Evolutionary conservation across 2,329 filamentous ascomycete genomes (phyloP).

Genomic region (Diplodia intermedia): DNA sequence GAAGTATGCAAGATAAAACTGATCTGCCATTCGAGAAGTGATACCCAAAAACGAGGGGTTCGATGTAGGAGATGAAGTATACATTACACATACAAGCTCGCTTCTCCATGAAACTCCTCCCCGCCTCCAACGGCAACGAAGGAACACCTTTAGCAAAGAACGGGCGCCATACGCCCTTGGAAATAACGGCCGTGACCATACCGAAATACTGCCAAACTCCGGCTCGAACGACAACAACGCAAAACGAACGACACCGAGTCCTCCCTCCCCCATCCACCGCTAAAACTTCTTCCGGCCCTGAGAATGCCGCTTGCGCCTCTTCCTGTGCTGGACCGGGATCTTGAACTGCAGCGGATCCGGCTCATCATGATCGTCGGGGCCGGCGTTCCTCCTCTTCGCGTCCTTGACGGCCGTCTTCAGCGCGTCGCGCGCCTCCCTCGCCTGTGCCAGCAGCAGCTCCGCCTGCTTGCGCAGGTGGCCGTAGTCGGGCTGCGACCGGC

Average conservation of each 20-base stretch:
- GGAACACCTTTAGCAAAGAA: not conserved
- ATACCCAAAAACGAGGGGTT: not conserved
- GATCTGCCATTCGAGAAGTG: not conserved
- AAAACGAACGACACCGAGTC: no score
- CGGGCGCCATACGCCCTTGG: not conserved
- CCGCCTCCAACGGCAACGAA: not conserved
- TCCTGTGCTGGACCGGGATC: not conserved
- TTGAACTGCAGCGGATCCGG: constrained; percentile 3
- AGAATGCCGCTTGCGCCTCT: not conserved
- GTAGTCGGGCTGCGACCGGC: constrained; percentile 22
- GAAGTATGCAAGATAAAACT: not conserved
- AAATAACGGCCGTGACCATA: not conserved
- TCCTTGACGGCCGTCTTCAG: constrained; percentile 21
- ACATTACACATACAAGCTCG: not conserved
- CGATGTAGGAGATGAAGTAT: not conserved
- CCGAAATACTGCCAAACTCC: constrained; percentile 3
- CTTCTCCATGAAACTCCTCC: not conserved
- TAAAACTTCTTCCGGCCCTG: not conserved
- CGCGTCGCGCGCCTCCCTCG: constrained; percentile 10
- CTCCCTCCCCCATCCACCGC: no score
- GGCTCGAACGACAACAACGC: no score
- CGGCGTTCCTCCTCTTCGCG: constrained; percentile 1
- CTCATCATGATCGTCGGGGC: not conserved
- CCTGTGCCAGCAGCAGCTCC: constrained; percentile 7
- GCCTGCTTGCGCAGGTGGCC: constrained; percentile 19